Percentiles rank a stretch among this genome's conserved stretches.
Conservation (phyloP, 176 grass and related monocot species). For the Carex myosuroides region DNA sequence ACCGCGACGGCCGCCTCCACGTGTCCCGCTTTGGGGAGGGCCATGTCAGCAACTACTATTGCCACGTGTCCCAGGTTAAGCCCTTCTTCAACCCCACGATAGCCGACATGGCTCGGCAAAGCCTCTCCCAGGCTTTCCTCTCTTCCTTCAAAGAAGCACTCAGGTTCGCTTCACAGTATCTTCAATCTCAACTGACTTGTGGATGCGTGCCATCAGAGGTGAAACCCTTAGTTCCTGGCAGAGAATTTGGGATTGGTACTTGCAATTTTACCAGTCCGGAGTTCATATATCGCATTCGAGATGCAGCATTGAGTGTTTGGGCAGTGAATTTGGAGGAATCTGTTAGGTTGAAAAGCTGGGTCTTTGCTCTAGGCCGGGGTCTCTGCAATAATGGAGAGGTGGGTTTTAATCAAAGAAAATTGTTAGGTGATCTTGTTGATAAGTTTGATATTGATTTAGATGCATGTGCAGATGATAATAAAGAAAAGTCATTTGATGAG, state of each 20-base stretch:
- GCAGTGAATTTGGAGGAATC: constrained; percentile 28
- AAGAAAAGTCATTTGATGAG: constrained; percentile 16
- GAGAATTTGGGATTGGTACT: background rate
- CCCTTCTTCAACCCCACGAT: background rate
- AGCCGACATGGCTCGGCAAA: background rate
- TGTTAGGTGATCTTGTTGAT: constrained; percentile 40
- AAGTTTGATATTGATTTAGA: constrained; percentile 72
- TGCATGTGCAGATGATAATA: constrained; percentile 20
- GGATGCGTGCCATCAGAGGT: background rate
- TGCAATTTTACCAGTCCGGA: constrained; percentile 9
- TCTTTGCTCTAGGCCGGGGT: constrained; percentile 32
- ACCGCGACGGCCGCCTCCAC: background rate
- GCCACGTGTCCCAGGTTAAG: background rate
- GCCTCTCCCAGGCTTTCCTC: background rate
- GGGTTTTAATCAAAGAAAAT: constrained; percentile 28
- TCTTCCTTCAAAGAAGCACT: background rate
- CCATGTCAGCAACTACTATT: background rate
- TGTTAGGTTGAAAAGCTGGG: constrained; percentile 45
- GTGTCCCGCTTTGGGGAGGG: background rate
- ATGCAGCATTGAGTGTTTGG: constrained; percentile 31
- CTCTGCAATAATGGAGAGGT: constrained; percentile 27
- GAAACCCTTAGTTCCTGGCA: background rate
- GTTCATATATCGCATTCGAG: constrained; percentile 36
- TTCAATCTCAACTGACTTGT: constrained; percentile 11
- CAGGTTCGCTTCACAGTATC: background rate